Conservation (phyloP, 2,329 filamentous ascomycete genomes). For the Lasiodiplodia gonubiensis region DNA sequence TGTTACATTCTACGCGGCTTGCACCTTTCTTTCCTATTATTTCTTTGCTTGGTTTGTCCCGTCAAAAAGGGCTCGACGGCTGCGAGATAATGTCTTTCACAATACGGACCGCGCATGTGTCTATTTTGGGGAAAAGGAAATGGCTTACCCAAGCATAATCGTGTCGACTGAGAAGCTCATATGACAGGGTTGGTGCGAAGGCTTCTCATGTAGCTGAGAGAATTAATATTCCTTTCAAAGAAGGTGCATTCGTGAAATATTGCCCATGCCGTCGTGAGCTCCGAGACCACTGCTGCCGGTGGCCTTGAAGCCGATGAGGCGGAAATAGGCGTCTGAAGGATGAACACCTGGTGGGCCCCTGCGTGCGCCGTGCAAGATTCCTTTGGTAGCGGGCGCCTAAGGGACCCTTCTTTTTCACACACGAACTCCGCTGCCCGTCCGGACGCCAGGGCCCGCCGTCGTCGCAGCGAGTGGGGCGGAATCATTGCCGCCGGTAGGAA, state of each 20-base stretch:
- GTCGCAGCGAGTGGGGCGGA: no score
- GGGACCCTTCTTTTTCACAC: no score
- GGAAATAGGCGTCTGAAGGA: background rate
- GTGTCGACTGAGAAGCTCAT: background rate
- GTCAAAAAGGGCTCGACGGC: background rate
- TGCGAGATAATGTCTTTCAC: background rate
- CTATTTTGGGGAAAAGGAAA: background rate
- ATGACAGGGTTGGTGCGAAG: background rate
- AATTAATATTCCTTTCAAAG: background rate
- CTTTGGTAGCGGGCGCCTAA: no score
- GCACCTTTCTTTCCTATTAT: background rate
- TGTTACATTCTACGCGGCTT: no score
- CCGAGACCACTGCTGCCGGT: background rate
- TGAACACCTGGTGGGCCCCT: background rate
- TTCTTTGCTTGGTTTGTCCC: background rate
- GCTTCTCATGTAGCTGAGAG: background rate
- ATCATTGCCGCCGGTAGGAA: no score
- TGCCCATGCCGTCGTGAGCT: background rate
- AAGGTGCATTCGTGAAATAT: background rate
- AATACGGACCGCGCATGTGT: background rate
- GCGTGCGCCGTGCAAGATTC: background rate
- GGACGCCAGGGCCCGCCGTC: no score
- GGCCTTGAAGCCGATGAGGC: background rate
- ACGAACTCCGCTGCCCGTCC: no score
- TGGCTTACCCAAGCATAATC: background rate